Conservation (phyloP, 768 basidiomycete species). For the Pisolithus albus region DNA sequence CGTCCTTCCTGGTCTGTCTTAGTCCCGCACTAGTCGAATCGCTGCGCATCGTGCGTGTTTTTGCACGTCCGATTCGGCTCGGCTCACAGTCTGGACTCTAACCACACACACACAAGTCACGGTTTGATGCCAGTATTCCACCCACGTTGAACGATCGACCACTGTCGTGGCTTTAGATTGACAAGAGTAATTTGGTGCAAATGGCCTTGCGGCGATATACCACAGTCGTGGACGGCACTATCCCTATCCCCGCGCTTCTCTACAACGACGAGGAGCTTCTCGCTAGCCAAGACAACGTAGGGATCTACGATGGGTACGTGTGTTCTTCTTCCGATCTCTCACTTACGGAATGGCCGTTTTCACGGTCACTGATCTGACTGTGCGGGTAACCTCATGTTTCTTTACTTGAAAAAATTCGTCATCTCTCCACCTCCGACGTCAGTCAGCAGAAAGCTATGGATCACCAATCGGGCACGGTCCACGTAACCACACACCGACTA, state of each 20-base stretch:
- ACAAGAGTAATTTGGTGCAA: background rate
- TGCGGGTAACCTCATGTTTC: background rate
- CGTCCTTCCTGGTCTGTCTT: no score
- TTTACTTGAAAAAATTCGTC: constrained; percentile 16
- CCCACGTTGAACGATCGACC: background rate
- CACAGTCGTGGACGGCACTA: constrained; percentile 60
- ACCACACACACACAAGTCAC: no score
- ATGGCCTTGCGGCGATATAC: constrained; percentile 57
- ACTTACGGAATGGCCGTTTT: constrained; percentile 4
- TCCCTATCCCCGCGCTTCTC: constrained; percentile 68
- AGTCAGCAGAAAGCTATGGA: constrained; percentile 78
- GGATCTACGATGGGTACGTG: constrained; percentile 87
- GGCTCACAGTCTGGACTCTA: no score
- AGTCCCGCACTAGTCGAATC: no score
- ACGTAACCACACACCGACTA: constrained; percentile 77
- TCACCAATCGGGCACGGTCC: constrained; percentile 68
- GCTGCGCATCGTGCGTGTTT: no score
- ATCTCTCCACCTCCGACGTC: constrained; percentile 25
- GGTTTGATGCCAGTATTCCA: background rate
- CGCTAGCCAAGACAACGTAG: constrained; percentile 69
- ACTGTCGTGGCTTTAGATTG: background rate
- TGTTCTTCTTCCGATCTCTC: no score
- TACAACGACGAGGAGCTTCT: constrained; percentile 77
- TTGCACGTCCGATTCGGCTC: no score
- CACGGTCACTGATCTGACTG: constrained; percentile 8